Evolutionary conservation across 108 stramenopile species (phyloP), one percentile per base, ranked within the genome.

Genomic region (Cyclotella kingstonii): DNA sequence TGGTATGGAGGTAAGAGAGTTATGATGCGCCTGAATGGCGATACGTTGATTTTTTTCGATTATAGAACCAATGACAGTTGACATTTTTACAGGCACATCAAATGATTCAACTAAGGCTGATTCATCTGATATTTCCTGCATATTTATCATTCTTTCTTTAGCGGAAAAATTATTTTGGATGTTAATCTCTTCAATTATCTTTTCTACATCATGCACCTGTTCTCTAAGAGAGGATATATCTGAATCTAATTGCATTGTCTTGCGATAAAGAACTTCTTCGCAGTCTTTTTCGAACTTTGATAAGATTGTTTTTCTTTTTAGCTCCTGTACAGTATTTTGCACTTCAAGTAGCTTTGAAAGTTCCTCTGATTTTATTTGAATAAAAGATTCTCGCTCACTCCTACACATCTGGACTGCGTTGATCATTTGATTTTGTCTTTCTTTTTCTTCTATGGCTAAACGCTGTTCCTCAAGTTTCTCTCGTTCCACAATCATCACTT

Each of bases 21-120:
- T 63, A 27, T 64, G 36, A 40, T 92, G 80, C 14, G 86, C 81
- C 60, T 84, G 83, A 4, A 67, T 57, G 21, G 86, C 84, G 15
- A 66, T 73, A 27, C 78, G 59, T 54, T 73, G 70, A 50, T 89
- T 92, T 56, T 83, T 65, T 23, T 73, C 66, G 14, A 81, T 27
- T 41, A 92, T 76, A 33, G 54, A 55, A 15, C 58, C 40, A 0
- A 92, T 77, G 6, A 88, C 54, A 30, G 30, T 54, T 22, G 59
- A 45, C 57, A 62, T 58, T 54, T 64, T 52, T 6, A 61, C 54
- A 12, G 56, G 54, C n/a, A 62, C 54, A 39, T 66, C 76, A 46
- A 66, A 41, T 23, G 69, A 62, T 50, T 61, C 53, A 35, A 65
- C 57, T 25, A 33, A 11, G 25, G 54, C 35, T 12, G 33, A 18